Evolutionary conservation across 2,329 filamentous ascomycete species (phyloP).

Genomic region (Aureobasidium vineae): DNA sequence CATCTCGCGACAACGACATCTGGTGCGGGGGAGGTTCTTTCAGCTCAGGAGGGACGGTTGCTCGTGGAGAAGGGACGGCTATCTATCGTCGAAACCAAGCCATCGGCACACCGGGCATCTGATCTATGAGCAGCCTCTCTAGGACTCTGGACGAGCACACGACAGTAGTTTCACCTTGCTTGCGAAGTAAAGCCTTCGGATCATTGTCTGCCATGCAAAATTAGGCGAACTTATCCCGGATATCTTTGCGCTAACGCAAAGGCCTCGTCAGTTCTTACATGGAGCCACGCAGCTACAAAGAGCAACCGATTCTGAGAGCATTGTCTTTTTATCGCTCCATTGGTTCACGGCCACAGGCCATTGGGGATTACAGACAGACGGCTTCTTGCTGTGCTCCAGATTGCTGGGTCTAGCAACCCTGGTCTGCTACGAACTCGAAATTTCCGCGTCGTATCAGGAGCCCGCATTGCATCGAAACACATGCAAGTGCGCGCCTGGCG

Average conservation of each 20-base stretch:
- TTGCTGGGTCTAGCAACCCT: conserved; percentile 10
- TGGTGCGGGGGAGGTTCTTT: not conserved
- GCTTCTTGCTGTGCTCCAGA: conserved; percentile 13
- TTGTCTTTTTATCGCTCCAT: not conserved
- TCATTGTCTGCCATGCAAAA: not conserved
- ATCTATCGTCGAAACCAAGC: not conserved
- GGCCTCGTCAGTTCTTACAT: conserved; percentile 18
- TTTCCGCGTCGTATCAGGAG: conserved; percentile 16
- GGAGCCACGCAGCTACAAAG: conserved; percentile 12
- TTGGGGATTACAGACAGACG: conserved; percentile 12
- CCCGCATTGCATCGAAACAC: conserved; percentile 14
- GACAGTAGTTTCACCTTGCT: conserved; percentile 7
- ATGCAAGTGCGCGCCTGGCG: conserved; percentile 21
- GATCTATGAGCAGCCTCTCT: not conserved
- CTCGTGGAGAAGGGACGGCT: not conserved
- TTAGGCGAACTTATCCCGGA: not conserved
- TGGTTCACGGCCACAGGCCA: conserved; percentile 9
- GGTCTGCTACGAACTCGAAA: not conserved
- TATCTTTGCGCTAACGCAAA: conserved; percentile 12
- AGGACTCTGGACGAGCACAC: not conserved
- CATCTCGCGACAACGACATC: not conserved
- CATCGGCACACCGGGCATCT: not conserved
- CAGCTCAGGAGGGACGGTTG: conserved; percentile 9
- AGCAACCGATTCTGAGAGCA: conserved; percentile 4
- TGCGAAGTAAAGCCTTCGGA: not conserved